Evolutionary conservation across 176 grass and related monocot species (phyloP).

Genomic region (Triticum urartu): DNA sequence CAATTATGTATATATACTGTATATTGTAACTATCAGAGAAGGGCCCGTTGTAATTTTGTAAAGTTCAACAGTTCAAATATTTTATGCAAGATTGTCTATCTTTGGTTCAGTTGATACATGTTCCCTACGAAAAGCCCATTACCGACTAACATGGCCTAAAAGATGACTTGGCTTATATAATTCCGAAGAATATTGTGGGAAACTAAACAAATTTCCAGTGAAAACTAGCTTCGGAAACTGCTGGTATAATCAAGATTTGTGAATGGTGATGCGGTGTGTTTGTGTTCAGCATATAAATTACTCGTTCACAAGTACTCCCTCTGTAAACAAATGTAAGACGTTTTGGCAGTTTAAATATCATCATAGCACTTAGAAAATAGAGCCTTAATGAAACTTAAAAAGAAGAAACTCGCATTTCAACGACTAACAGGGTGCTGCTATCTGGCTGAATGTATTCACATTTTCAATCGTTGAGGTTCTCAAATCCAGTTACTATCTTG

Average conservation of each 20-base stretch:
- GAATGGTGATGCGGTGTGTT: too few relatives aligned
- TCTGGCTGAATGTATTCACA: too few relatives aligned
- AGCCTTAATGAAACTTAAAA: too few relatives aligned
- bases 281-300: too few relatives aligned
- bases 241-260: not conserved
- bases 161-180: not conserved
- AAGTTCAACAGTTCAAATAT: constrained; percentile 2
- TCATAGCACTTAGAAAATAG: too few relatives aligned
- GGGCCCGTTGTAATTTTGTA: not conserved
- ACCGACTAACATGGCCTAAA: not conserved
- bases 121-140: not conserved
- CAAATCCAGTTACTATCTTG: not conserved
- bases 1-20: not conserved
- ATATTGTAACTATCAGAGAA: not conserved
- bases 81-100: not conserved
- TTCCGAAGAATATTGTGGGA: not conserved
- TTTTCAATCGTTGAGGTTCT: too few relatives aligned
- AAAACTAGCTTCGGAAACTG: not conserved
- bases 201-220: not conserved
- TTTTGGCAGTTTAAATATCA: too few relatives aligned
- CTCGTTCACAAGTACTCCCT: too few relatives aligned
- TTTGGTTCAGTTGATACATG: not conserved
- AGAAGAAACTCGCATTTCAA: too few relatives aligned
- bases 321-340: too few relatives aligned
- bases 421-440: too few relatives aligned